Evolutionary conservation across 768 basidiomycete genomes (phyloP).

Genomic region (Tremella mesenterica): DNA sequence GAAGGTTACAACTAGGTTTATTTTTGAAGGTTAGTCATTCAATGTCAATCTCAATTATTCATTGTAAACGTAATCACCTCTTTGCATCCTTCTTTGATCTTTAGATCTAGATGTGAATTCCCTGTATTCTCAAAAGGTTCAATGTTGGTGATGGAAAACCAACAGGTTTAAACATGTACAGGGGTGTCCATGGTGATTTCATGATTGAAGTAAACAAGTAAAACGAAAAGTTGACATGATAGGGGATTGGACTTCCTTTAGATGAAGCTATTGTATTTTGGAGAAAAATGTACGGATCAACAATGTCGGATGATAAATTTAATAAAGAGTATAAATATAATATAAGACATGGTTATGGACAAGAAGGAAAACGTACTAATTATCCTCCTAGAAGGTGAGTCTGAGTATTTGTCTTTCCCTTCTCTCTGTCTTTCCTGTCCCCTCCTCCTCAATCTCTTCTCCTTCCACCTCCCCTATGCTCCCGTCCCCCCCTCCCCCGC

Average conservation of each 20-base stretch:
- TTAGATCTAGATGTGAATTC: too few relatives aligned
- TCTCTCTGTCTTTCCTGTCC: background rate
- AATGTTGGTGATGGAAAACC: too few relatives aligned
- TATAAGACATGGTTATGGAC: slow-evolving; percentile 85
- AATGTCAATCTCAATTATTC: too few relatives aligned
- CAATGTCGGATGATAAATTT: slow-evolving; percentile 83
- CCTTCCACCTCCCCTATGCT: background rate
- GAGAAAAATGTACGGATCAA: slow-evolving; percentile 65
- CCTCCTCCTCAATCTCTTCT: too few relatives aligned
- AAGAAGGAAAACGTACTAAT: slow-evolving; percentile 89
- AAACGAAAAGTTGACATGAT: background rate
- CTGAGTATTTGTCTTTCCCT: background rate
- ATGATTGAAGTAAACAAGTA: too few relatives aligned
- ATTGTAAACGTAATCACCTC: too few relatives aligned
- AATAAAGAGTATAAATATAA: slow-evolving; percentile 98
- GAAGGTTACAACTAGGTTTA: slow-evolving; percentile 78
- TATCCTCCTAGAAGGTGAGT: slow-evolving; percentile 80
- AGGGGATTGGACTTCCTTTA: slow-evolving; percentile 86
- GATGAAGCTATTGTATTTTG: slow-evolving; percentile 92
- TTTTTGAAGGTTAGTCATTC: slow-evolving; percentile 71
- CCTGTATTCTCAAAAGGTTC: too few relatives aligned
- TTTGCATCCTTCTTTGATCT: too few relatives aligned
- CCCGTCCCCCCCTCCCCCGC: background rate
- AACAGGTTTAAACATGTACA: too few relatives aligned
- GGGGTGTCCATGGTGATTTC: too few relatives aligned